Conservation (phyloP, 2,329 filamentous ascomycete species). For the Claviceps paspali region DNA sequence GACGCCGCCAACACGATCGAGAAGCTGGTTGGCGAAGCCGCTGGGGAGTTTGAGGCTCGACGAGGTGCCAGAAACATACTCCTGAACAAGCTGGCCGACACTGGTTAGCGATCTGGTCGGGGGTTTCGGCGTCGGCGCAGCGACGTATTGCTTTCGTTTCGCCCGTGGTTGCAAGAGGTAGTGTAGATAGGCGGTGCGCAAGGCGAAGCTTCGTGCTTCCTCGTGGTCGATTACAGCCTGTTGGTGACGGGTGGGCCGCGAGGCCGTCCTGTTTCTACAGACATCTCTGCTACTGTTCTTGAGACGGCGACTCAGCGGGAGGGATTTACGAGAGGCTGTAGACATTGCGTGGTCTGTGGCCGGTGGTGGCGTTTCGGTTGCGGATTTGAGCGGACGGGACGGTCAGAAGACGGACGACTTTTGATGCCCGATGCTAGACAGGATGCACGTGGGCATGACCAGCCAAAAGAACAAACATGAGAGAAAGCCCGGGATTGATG, state of each 20-base stretch:
- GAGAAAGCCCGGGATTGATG: neutral
- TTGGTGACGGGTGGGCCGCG: slow-evolving; percentile 22
- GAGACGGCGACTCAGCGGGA: slow-evolving; percentile 28
- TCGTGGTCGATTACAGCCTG: slow-evolving; percentile 43
- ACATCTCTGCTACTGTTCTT: slow-evolving; percentile 26
- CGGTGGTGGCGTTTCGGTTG: neutral
- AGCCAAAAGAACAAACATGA: neutral
- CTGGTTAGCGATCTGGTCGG: slow-evolving; percentile 50
- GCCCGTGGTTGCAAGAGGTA: slow-evolving; percentile 85
- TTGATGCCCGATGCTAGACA: slow-evolving; percentile 14
- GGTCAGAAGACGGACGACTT: slow-evolving; percentile 16
- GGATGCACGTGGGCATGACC: slow-evolving; percentile 4
- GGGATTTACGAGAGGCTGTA: slow-evolving; percentile 32
- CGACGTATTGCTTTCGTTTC: slow-evolving; percentile 77
- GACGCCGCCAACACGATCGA: slow-evolving; percentile 67
- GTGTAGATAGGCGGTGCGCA: slow-evolving; percentile 80
- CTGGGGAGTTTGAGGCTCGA: slow-evolving; percentile 41
- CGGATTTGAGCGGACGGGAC: neutral
- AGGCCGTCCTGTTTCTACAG: slow-evolving; percentile 27
- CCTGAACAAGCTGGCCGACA: slow-evolving; percentile 75
- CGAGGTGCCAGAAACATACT: slow-evolving; percentile 47
- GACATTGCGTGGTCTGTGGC: slow-evolving; percentile 30
- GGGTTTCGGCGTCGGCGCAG: slow-evolving; percentile 46
- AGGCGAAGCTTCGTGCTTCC: slow-evolving; percentile 81
- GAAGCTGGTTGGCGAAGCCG: slow-evolving; percentile 34